These are phyloP conservation scores for Coprinopsis sp. DNA, from an alignment of 768 basidiomycete species.

Conservation along the genomic window DNA sequence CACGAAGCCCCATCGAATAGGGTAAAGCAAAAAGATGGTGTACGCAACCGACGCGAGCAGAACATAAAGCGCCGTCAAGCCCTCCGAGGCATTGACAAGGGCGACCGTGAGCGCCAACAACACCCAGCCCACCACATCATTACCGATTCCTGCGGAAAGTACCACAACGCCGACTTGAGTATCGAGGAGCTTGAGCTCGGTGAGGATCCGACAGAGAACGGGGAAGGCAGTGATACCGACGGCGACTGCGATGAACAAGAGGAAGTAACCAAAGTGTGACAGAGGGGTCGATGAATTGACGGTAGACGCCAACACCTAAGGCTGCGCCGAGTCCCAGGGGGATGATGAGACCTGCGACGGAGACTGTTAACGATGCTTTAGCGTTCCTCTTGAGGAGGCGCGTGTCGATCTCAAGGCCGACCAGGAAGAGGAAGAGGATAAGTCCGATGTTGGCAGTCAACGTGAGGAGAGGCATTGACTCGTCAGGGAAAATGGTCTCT, in stretches of 20 bases:
- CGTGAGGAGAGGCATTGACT: slow-evolving; percentile 52
- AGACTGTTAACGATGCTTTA: slow-evolving; percentile 52
- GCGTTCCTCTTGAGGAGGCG: slow-evolving; percentile 63
- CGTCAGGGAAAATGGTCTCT: slow-evolving; percentile 49
- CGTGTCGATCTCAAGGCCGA: slow-evolving; percentile 81
- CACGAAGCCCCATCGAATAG: slow-evolving; percentile 56
- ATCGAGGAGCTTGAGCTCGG: slow-evolving; percentile 75
- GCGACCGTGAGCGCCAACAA: slow-evolving; percentile 81
- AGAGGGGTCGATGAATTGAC: slow-evolving; percentile 50
- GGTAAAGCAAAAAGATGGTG: slow-evolving; percentile 60
- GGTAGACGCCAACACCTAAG: slow-evolving; percentile 68
- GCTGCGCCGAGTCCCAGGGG: slow-evolving; percentile 82
- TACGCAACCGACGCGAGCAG: slow-evolving; percentile 64
- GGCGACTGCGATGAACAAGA: slow-evolving; percentile 82
- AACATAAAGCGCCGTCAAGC: slow-evolving; percentile 76
- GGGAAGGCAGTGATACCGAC: slow-evolving; percentile 81
- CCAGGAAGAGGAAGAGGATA: slow-evolving; percentile 75
- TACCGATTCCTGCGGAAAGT: slow-evolving; percentile 79
- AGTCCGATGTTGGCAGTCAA: slow-evolving; percentile 76
- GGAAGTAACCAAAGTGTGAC: slow-evolving; percentile 78
- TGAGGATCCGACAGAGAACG: slow-evolving; percentile 80
- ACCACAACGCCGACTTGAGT: slow-evolving; percentile 79
- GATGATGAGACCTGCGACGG: slow-evolving; percentile 62
- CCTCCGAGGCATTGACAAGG: slow-evolving; percentile 71
- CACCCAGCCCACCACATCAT: slow-evolving; percentile 77